Evolutionary conservation across 257 asterid genomes (phyloP), one percentile per base, ranked within the genome.

Genomic region (Lycium barbarum): DNA sequence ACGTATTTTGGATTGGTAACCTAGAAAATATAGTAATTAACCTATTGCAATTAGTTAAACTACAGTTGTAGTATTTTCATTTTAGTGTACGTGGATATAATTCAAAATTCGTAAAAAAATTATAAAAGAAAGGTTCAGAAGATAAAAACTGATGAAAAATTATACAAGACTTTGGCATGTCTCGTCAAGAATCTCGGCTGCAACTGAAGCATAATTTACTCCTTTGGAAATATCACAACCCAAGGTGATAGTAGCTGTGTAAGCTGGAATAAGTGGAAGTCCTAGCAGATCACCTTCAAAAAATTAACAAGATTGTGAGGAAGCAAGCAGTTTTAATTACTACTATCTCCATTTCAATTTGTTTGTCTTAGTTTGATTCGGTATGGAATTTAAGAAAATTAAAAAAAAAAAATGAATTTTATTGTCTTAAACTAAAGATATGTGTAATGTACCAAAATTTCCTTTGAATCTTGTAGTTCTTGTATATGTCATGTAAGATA

Each of bases 161-260:
- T 11, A 65, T 92, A 94, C 97, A 12, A 92, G 94, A 82, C 85
- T 86, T 84, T 81, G 90, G 26, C 97, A 97, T 0, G 98, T 93
- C 66, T 90, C 97, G 67, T 92, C 92, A 67, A 94, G 95, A 85
- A 94, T 93, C 36, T 97, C 95, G 11, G 93, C 97, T 7, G 93
- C 97, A 36, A 95, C 98, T 2, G 97, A 94, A 65, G 98, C 98
- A 81, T 93, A 94, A 62, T 94, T 94, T 58, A 94, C 92, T 74
- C 98, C 98, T 43, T 80, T 88, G 5, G 89, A 80, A 83, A 91
- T 81, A 57, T 87, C 87, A 26, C n/a, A 49, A 20, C 84, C 91
- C 0, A 86, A 81, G 7, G 92, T 86, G 5, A 65, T 70, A 40
- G 90, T 88, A 85, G 86, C 83, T 55, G 91, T 73, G 83, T 90